These are phyloP conservation scores for Solanum megistacrolobum DNA, from an alignment of 257 asterid species.

Conservation along the genomic window DNA sequence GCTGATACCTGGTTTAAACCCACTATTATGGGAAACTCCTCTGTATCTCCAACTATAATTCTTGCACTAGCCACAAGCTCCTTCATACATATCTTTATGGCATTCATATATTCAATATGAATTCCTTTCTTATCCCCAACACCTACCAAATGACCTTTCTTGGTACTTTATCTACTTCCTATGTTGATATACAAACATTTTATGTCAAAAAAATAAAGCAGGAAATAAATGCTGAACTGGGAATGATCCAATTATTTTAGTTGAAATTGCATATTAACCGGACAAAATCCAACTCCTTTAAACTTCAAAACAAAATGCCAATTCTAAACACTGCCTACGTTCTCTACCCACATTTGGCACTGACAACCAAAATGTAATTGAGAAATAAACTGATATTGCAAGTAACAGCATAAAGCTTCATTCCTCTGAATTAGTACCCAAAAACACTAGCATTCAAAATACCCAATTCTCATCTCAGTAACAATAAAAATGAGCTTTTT, in stretches of 20 bases:
- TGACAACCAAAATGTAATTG: not conserved
- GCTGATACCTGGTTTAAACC: not conserved
- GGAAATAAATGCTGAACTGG: not conserved
- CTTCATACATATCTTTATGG: not conserved
- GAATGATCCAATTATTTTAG: not conserved
- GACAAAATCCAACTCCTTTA: not conserved
- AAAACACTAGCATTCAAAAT: not conserved
- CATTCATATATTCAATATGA: not conserved
- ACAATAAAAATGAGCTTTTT: not conserved
- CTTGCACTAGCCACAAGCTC: not conserved
- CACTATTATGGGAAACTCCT: not conserved
- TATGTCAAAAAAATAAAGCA: not conserved
- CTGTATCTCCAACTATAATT: not conserved
- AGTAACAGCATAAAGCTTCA: not conserved
- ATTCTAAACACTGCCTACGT: not conserved
- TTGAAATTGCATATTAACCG: not conserved
- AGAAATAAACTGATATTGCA: not conserved
- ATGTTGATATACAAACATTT: not conserved
- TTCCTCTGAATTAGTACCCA: not conserved
- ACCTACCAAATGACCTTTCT: not conserved
- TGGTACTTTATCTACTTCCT: not conserved
- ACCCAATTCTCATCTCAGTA: not conserved
- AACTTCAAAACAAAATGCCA: not conserved
- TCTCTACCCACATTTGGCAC: not conserved
- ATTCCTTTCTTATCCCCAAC: not conserved